phyloP scores from a whole-genome alignment of 1,284 basidiomycete species.

The Cutaneotrichosporon dermatis region DNA sequence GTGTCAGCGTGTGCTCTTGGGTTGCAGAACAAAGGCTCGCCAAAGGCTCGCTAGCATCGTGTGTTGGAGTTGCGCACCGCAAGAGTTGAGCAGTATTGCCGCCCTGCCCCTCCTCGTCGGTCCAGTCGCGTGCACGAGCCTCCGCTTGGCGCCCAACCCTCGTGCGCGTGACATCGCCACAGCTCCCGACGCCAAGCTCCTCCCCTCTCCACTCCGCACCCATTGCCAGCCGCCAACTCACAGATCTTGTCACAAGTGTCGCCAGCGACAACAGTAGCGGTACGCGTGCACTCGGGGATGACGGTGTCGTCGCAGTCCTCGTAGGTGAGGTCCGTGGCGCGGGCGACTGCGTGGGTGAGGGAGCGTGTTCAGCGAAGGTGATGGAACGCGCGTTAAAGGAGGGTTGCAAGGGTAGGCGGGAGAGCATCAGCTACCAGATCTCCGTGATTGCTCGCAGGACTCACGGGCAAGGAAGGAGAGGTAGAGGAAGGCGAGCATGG shows the following conservation, averaged over 20 bases:
- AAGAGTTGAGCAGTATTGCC: too few species aligned
- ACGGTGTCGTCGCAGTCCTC: neutral
- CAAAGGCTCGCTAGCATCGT: too few species aligned
- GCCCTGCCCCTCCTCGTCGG: too few species aligned
- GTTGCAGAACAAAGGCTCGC: too few species aligned
- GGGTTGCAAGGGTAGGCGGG: too few species aligned
- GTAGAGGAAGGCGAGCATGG: neutral
- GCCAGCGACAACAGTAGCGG: conserved; percentile 40
- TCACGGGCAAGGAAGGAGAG: conserved; percentile 28
- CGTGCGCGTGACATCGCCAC: neutral
- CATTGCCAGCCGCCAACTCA: conserved; percentile 24
- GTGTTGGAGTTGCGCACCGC: too few species aligned
- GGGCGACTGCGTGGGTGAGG: neutral
- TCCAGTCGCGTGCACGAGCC: too few species aligned
- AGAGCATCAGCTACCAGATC: neutral
- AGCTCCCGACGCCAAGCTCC: neutral
- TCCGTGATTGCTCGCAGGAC: conserved; percentile 6
- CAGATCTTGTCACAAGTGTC: conserved; percentile 51
- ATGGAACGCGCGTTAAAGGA: neutral
- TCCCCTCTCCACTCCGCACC: neutral
- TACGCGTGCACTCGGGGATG: conserved; percentile 39
- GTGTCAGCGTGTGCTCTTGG: neutral
- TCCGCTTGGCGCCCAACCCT: too few species aligned
- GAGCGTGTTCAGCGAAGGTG: neutral
- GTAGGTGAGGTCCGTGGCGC: neutral